Percentiles rank a stretch among this genome's conserved stretches.
Evolutionary conservation across 2,329 filamentous ascomycete genomes (phyloP).

Genomic region (Aspergillus sp.): DNA sequence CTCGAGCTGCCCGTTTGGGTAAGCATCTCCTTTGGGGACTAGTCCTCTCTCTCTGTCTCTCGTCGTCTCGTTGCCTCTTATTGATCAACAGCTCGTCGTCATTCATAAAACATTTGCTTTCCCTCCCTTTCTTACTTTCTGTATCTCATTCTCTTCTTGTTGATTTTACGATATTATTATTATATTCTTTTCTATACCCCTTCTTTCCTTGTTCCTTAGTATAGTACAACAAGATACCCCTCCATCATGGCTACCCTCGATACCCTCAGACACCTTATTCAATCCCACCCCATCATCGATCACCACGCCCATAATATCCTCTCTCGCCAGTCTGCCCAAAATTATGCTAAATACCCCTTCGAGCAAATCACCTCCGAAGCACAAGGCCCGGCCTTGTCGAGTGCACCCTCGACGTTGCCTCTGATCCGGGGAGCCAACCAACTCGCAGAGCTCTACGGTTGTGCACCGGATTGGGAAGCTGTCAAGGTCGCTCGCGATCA

Average conservation of each 20-base stretch:
- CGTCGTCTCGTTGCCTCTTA: no score
- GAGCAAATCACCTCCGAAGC: slow-evolving; percentile 70
- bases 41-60: no score
- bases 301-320: slow-evolving; percentile 46
- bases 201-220: no score
- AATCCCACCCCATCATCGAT: slow-evolving; percentile 41
- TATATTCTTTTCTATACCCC: not conserved
- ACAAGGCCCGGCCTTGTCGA: slow-evolving; percentile 60
- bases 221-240: no score
- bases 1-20: no score
- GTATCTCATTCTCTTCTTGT: not conserved
- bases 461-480: slow-evolving; percentile 57
- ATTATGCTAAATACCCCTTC: slow-evolving; percentile 42
- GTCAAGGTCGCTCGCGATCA: slow-evolving; percentile 47
- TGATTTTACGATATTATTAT: not conserved
- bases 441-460: slow-evolving; percentile 61
- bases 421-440: slow-evolving; percentile 67
- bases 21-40: no score
- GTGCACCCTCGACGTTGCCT: slow-evolving; percentile 59
- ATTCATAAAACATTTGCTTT: not conserved
- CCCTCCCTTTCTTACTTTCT: not conserved
- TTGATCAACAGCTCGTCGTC: no score
- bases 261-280: slow-evolving; percentile 31
- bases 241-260: slow-evolving; percentile 14
- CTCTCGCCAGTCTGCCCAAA: slow-evolving; percentile 22